These are phyloP conservation scores for Cytospora piceicola DNA, from an alignment of 2,329 filamentous ascomycete species.

Conservation along the genomic window DNA sequence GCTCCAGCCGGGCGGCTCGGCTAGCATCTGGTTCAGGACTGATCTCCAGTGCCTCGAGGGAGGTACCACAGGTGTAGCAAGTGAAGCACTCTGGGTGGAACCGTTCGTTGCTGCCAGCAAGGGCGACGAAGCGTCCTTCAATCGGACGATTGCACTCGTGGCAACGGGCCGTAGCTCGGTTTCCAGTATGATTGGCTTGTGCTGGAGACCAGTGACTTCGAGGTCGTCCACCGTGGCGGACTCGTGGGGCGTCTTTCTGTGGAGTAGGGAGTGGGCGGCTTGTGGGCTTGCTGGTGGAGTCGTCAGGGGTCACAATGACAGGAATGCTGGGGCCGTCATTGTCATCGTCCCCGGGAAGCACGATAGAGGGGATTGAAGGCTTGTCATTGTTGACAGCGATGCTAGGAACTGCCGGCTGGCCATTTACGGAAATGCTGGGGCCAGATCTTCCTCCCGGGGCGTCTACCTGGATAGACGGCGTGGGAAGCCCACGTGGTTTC, in stretches of 20 bases:
- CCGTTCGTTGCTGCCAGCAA: slow-evolving; percentile 71
- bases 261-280: slow-evolving; percentile 55
- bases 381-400: slow-evolving; percentile 49
- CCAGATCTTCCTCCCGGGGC: slow-evolving; percentile 43
- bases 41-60: slow-evolving; percentile 93
- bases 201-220: slow-evolving; percentile 65
- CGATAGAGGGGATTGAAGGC: slow-evolving; percentile 48
- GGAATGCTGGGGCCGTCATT: slow-evolving; percentile 41
- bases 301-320: slow-evolving; percentile 52
- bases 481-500: slow-evolving; percentile 43
- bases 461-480: slow-evolving; percentile 52
- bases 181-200: slow-evolving; percentile 43
- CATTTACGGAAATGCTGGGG: slow-evolving; percentile 55
- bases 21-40: slow-evolving; percentile 83
- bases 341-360: slow-evolving; percentile 40
- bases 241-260: slow-evolving; percentile 39
- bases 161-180: slow-evolving; percentile 71
- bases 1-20: slow-evolving; percentile 71
- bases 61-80: slow-evolving; percentile 84
- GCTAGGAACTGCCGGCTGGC: slow-evolving; percentile 49
- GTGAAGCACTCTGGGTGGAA: slow-evolving; percentile 95
- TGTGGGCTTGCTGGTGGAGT: slow-evolving; percentile 39
- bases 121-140: slow-evolving; percentile 84
- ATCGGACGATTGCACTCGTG: slow-evolving; percentile 85
- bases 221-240: slow-evolving; percentile 46